Evolutionary conservation across 176 grass and related monocot genomes (phyloP), one percentile per base, ranked within the genome.

Genomic region (Ensete glaucum): DNA sequence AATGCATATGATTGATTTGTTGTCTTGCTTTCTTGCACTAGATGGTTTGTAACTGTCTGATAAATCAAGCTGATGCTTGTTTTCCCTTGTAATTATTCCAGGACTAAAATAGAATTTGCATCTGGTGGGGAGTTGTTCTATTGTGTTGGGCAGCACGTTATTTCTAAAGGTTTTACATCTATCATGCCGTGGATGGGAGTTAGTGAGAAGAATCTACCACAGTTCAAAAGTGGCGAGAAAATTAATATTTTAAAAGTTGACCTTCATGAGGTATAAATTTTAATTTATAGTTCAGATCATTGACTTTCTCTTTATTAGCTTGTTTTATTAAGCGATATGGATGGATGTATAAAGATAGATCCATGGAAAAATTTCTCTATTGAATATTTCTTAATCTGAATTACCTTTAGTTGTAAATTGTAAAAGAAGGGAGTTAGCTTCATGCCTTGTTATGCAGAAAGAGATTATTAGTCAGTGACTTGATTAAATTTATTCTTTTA

Each of bases 111-210:
- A 73, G 93, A 92, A 83, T 88, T 97, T 81, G 65, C 81, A 25
- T 81, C 83, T 80, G 93, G 93, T 77, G 90, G 87, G 71, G 93
- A 97, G 80, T 55, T 82, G 13, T 97, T 97, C 79, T 84, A 84
- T 48, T 93, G 87, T 83, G 83, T 79, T 82, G 93, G 90, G 11
- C 81, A 87, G 55, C 85, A 69, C 63, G 87, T 97, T 79, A 87
- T 64, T 76, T 81, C 82, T 67, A 90, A 90, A 97, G 93, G 90
- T 68, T 97, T 97, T 92, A 97, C 93, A 26, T 92, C 90, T 75
- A 92, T 97, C 69, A 97, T 97, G 93, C 90, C 93, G 72, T 97
- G 93, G 93, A 59, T 97, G 53, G 83, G 87, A 83, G 85, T 93
- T 56, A 83, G 79, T 87, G 90, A 93, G 82, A 90, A 82, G 80